Evolutionary conservation across 2,329 filamentous ascomycete genomes (phyloP).

Genomic region (Sarocladiaceae sp.): DNA sequence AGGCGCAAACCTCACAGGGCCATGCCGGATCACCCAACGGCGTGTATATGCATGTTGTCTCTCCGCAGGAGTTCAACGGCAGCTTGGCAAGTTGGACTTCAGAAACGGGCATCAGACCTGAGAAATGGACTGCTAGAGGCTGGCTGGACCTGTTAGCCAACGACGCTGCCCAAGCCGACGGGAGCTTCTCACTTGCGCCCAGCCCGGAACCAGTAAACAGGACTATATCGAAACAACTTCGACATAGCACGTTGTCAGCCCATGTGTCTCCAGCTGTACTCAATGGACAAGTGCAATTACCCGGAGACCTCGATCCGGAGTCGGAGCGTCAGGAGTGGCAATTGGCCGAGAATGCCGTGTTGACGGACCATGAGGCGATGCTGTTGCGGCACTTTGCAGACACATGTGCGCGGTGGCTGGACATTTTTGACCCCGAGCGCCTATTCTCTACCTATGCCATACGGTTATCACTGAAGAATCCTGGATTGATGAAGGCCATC

Average conservation of each 20-base stretch:
- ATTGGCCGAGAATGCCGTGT: constrained; percentile 15
- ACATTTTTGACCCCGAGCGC: constrained; percentile 12
- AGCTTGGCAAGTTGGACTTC: constrained; percentile 12
- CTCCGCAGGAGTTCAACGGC: constrained; percentile 2
- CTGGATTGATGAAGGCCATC: constrained; percentile 48
- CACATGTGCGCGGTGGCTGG: constrained; percentile 13
- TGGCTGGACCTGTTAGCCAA: constrained; percentile 17
- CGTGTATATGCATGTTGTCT: neutral
- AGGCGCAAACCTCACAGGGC: neutral
- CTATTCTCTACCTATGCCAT: constrained; percentile 13
- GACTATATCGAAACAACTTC: neutral
- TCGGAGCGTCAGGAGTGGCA: constrained; percentile 22
- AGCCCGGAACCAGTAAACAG: constrained; percentile 14
- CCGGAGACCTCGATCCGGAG: constrained; percentile 8
- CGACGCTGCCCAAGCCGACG: constrained; percentile 20
- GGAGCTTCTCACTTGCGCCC: constrained; percentile 20
- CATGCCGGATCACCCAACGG: constrained; percentile 2
- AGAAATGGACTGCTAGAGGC: constrained; percentile 20
- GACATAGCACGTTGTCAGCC: constrained; percentile 4
- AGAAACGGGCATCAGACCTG: constrained; percentile 14
- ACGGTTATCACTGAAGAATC: constrained; percentile 30
- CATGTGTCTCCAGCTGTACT: constrained; percentile 9
- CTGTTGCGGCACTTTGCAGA: constrained; percentile 24
- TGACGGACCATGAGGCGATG: constrained; percentile 19
- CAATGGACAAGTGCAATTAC: constrained; percentile 10